Evolutionary conservation across 2,329 filamentous ascomycete species (phyloP).

Genomic region (Basipetospora chlamydospora): DNA sequence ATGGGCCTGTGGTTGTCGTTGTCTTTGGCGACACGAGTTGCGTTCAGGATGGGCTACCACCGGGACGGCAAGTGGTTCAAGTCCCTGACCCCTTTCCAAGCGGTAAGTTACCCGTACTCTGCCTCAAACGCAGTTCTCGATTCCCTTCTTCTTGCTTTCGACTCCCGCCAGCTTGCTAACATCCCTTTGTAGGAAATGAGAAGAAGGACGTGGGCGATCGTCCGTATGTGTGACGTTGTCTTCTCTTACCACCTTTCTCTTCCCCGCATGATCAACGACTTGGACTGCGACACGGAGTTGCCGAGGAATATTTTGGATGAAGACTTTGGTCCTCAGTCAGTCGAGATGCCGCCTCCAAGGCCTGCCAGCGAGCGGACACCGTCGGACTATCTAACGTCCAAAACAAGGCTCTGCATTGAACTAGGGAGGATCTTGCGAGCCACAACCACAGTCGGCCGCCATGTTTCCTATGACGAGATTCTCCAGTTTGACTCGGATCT

Average conservation of each 20-base stretch:
- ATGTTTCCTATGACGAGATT: conserved; percentile 48
- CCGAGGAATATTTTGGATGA: conserved; percentile 72
- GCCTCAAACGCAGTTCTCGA: too few relatives aligned
- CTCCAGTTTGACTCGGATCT: conserved; percentile 47
- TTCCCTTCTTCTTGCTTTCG: neutral
- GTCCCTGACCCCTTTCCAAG: conserved; percentile 57
- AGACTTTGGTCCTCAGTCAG: conserved; percentile 57
- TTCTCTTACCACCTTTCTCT: conserved; percentile 63
- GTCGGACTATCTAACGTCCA: conserved; percentile 65
- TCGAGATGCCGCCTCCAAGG: conserved; percentile 50
- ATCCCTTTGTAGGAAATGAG: conserved; percentile 46
- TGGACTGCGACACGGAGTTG: conserved; percentile 61
- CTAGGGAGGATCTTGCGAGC: conserved; percentile 59
- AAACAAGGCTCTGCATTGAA: conserved; percentile 51
- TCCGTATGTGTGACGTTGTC: conserved; percentile 59
- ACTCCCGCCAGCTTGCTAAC: conserved; percentile 1
- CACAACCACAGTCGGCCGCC: conserved; percentile 39
- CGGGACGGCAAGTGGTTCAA: conserved; percentile 63
- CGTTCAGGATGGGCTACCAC: conserved; percentile 62
- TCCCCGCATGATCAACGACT: conserved; percentile 54
- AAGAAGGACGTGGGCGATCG: conserved; percentile 51
- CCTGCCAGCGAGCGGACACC: conserved; percentile 59
- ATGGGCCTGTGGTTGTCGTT: conserved; percentile 47
- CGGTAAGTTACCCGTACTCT: conserved; percentile 21
- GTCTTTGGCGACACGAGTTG: conserved; percentile 39